phyloP scores from a whole-genome alignment of 1,284 basidiomycete species.

The Cryptococcus sp. region DNA sequence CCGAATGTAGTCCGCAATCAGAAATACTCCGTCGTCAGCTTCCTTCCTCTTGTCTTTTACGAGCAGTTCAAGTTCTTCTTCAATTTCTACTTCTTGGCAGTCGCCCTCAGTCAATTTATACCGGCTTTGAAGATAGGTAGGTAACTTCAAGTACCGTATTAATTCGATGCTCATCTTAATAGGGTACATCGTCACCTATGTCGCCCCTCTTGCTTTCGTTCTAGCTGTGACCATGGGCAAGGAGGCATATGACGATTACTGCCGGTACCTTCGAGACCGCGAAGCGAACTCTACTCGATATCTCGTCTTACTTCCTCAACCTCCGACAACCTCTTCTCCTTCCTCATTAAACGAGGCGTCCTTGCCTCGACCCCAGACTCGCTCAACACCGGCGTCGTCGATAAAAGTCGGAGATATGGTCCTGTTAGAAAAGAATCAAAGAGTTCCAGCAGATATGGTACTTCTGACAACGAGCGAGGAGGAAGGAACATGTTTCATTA shows the following conservation, averaged over 20 bases:
- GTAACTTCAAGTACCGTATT: constrained; percentile 24
- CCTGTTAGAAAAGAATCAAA: constrained; percentile 90
- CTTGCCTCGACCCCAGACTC: constrained; percentile 40
- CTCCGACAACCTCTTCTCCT: constrained; percentile 38
- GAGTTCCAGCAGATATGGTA: constrained; percentile 92
- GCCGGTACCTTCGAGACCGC: constrained; percentile 80
- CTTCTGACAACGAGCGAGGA: constrained; percentile 75
- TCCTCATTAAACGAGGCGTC: constrained; percentile 38
- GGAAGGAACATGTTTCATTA: constrained; percentile 89
- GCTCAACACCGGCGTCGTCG: constrained; percentile 78
- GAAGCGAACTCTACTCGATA: constrained; percentile 95
- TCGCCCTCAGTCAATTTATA: constrained; percentile 92
- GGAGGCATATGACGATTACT: constrained; percentile 97
- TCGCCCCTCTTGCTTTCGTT: constrained; percentile 93
- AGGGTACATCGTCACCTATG: constrained; percentile 95
- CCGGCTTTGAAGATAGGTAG: constrained; percentile 91
- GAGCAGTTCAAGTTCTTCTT: constrained; percentile 99
- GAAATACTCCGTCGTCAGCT: constrained; percentile 93
- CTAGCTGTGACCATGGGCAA: constrained; percentile 95
- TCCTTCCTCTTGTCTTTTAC: constrained; percentile 93
- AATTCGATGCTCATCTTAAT: constrained; percentile 35
- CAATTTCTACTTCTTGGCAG: constrained; percentile 97
- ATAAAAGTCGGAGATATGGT: constrained; percentile 90
- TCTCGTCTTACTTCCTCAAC: constrained; percentile 63
- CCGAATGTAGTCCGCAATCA: constrained; percentile 93